Evolutionary conservation across 352 stramenopile genomes (phyloP).

Genomic region (Globisporangium paddicum): DNA sequence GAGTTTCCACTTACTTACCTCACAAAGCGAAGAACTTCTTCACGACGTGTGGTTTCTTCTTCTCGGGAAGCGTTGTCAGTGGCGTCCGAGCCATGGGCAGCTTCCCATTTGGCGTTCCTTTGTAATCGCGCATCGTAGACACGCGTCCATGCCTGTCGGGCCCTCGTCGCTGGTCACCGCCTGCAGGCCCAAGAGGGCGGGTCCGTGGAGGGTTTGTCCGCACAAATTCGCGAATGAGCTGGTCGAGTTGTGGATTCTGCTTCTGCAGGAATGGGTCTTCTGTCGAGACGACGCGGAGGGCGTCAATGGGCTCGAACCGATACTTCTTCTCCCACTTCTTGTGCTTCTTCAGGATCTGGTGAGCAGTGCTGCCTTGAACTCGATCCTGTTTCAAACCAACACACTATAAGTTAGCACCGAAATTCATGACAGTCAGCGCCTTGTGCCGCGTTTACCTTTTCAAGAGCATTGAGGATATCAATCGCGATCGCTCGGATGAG

Average conservation of each 20-base stretch:
- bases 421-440: neutral
- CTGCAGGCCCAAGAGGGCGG: neutral
- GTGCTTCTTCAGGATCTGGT: constrained; percentile 84
- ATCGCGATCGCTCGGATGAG: constrained; percentile 66
- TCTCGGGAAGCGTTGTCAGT: constrained; percentile 6
- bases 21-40: constrained; percentile 12
- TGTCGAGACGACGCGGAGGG: constrained; percentile 31
- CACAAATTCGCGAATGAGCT: constrained; percentile 48
- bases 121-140: constrained; percentile 16
- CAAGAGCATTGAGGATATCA: constrained; percentile 73
- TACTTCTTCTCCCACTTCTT: constrained; percentile 88
- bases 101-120: neutral
- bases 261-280: constrained; percentile 73
- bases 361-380: constrained; percentile 58
- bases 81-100: constrained; percentile 3
- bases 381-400: constrained; percentile 69
- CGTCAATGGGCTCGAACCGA: constrained; percentile 43
- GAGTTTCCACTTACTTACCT: no score
- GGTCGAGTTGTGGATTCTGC: constrained; percentile 55
- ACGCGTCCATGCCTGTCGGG: constrained; percentile 1
- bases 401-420: neutral
- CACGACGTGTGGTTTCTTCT: constrained; percentile 2
- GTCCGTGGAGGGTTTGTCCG: constrained; percentile 21
- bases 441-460: constrained; percentile 47
- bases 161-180: neutral